Evolutionary conservation across 2,329 filamentous ascomycete genomes (phyloP), one percentile per base, ranked within the genome.

Genomic region (Claviceps sp.): DNA sequence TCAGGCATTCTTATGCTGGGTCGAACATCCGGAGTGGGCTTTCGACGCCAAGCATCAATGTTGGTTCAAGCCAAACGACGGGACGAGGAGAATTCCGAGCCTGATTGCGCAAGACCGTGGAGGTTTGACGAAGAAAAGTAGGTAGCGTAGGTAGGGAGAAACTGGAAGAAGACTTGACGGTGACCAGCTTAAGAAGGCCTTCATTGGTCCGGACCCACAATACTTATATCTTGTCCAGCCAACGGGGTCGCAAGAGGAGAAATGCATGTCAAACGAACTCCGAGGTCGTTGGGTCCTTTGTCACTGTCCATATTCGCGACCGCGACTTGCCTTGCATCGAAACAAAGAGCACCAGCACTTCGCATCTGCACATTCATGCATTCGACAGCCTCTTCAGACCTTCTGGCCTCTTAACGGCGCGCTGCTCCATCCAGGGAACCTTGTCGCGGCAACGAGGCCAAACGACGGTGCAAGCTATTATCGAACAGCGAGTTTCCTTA

Each of bases 1-100:
- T 41, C 34, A 40, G 44, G 52, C 48, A 51, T 48, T 9, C 46
- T 44, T 34, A 45, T 48, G 45, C 9, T 34, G 48, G 40, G 34
- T 51, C 44, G 16, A 50, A 34, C 26, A n/a, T 44, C 41, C 7
- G 44, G 26, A 45, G 34, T 34, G 40, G 22, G 47, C 9, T 41
- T 30, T 49, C 20, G 30, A 30, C 16, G 47, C 41, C 37, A 49
- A 41, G 38, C 43, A 34, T 36, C 18, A 44, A 18, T 24, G 18
- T 43, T 26, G 36, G 24, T 41, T 18, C n/a, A 30, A 44, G 7
- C 42, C 42, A 37, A 18, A 37, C 8, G 20, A 37, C 8, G 8
- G 22, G 14, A 49, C 5, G 14, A 37, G n/a, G 18, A 30, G 30
- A 24, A 24, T 24, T 34, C 30, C 13, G 30, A 22, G 13, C 37